Evolutionary conservation across 176 grass and related monocot species (phyloP).

Genomic region (Chrysopogon serrulatus): DNA sequence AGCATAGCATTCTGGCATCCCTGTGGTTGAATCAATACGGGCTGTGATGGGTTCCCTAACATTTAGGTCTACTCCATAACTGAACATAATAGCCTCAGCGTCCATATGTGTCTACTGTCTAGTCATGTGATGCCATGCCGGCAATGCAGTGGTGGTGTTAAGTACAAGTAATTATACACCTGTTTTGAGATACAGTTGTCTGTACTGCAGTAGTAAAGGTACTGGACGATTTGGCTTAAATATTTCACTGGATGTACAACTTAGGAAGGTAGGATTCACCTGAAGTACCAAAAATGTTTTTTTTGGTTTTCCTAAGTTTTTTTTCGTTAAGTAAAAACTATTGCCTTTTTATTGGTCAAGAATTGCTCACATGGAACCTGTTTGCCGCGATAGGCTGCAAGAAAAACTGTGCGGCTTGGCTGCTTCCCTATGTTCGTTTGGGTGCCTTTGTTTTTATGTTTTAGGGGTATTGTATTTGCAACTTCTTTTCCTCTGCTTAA

Average conservation of each 20-base stretch:
- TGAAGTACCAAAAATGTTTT: background rate
- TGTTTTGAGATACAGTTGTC: background rate
- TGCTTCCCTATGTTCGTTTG: background rate
- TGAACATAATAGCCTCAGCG: background rate
- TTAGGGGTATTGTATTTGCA: background rate
- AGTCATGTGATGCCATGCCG: background rate
- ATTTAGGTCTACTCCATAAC: conserved; percentile 9
- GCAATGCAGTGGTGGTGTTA: background rate
- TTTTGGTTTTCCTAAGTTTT: background rate
- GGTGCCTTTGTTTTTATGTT: background rate
- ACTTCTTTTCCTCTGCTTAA: background rate
- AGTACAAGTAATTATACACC: background rate
- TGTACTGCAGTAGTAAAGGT: background rate
- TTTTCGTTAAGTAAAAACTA: background rate
- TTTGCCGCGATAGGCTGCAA: background rate
- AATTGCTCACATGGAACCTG: background rate
- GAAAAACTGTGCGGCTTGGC: background rate
- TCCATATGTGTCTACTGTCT: background rate
- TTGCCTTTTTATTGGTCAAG: background rate
- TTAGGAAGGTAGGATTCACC: background rate
- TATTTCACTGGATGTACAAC: background rate
- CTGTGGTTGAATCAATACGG: conserved; percentile 2
- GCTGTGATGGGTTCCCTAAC: conserved; percentile 1
- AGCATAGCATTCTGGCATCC: conserved; percentile 7
- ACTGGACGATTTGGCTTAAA: background rate